phyloP scores from a whole-genome alignment of 2,329 filamentous ascomycete species.

The Pseudophaeomoniella oleicola region DNA sequence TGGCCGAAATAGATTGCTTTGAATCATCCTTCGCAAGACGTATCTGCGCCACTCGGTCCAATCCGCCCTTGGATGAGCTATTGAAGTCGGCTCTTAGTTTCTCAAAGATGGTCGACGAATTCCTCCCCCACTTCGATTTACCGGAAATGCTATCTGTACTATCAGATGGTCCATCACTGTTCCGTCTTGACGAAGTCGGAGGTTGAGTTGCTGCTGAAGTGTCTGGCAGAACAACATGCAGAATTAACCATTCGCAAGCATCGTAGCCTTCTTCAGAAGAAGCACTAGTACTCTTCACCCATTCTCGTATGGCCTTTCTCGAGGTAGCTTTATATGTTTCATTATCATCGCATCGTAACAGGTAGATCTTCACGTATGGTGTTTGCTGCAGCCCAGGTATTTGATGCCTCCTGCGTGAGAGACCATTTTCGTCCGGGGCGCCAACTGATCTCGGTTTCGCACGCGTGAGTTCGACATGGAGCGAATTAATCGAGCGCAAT shows the following conservation, averaged over 20 bases:
- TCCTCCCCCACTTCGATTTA: constrained; percentile 61
- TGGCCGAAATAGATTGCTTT: constrained; percentile 18
- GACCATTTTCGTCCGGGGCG: constrained; percentile 18
- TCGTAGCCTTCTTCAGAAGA: constrained; percentile 83
- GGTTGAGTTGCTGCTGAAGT: constrained; percentile 68
- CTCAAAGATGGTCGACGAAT: constrained; percentile 71
- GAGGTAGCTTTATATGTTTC: constrained; percentile 78
- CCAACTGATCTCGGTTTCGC: constrained; percentile 29
- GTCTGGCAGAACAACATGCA: constrained; percentile 85
- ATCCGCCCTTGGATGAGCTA: constrained; percentile 52
- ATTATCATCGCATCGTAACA: constrained; percentile 89
- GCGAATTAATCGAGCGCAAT: constrained; percentile 78
- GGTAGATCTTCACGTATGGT: constrained; percentile 79
- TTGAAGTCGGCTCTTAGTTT: constrained; percentile 88
- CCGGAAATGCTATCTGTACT: constrained; percentile 50
- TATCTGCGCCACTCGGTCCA: constrained; percentile 74
- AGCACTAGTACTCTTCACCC: constrained; percentile 56
- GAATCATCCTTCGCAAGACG: constrained; percentile 43
- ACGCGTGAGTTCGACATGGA: constrained; percentile 78
- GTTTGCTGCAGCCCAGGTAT: constrained; percentile 88
- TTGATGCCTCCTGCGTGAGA: constrained; percentile 59
- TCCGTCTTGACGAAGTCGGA: constrained; percentile 36
- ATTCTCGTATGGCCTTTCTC: constrained; percentile 69
- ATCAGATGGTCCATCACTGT: constrained; percentile 30
- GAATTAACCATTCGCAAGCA: constrained; percentile 86